Evolutionary conservation across 2,329 filamentous ascomycete genomes (phyloP), one percentile per base, ranked within the genome.

Genomic region (Fusarium chaquense): DNA sequence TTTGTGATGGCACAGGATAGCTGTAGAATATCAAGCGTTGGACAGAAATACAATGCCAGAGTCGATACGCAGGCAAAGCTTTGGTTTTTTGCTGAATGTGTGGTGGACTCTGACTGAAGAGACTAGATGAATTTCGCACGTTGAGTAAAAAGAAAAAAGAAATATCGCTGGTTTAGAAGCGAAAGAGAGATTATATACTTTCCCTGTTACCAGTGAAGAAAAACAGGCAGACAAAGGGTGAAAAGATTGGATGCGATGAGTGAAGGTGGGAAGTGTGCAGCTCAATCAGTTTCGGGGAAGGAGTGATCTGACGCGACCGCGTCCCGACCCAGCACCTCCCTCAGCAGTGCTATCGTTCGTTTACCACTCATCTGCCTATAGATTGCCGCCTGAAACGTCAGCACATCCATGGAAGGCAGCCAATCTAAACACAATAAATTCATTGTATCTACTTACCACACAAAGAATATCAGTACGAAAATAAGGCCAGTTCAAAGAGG

Each of bases 221-320:
- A 63, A 62, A 55, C 15, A 67, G 58, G 63, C 36, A 71, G 64
- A 63, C 18, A 64, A 53, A 69, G 44, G 43, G 57, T 36, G 30
- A 63, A 62, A 57, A 61, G 36, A 54, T 58, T 66, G 72, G 71
- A 72, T 65, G 69, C 18, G 50, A 54, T 62, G 55, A 38, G 43
- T 52, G 46, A 58, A 60, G 53, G 56, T 58, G 57, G 57, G 72
- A 61, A 59, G 64, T 66, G 53, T 44, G 56, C 40, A 62, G 22
- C 51, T 65, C 44, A 43, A 32, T 51, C 38, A 43, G 36, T 52
- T 33, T 51, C 60, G 41, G 45, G 41, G 62, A 58, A 60, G 47
- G 60, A 62, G 58, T 53, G 51, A 62, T 24, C 55, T 33, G 63
- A 57, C 72, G 73, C 70, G 54, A 59, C 54, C 60, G 72, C 72